phyloP scores from a whole-genome alignment of 1,139 yeast genomes.

The Zhuliangozyma parablackwelliae region DNA sequence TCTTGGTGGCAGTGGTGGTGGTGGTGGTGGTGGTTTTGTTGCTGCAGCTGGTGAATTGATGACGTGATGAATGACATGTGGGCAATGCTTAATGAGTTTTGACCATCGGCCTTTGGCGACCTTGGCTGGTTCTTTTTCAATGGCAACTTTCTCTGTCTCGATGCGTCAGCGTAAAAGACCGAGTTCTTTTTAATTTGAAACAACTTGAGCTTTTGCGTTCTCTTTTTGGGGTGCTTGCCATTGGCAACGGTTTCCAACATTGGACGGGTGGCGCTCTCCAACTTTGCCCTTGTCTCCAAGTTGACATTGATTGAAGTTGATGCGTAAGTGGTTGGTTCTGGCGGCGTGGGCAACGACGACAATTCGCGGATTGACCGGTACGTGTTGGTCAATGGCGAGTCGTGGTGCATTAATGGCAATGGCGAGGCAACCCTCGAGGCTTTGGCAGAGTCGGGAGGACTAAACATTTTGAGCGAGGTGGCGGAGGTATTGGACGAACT shows the following conservation, averaged over 20 bases:
- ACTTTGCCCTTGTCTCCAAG: constrained; percentile 15
- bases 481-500: background rate
- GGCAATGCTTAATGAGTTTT: constrained; percentile 5
- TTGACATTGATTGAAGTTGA: constrained; percentile 23
- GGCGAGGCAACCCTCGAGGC: constrained; percentile 8
- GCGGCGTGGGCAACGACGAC: constrained; percentile 16
- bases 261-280: constrained; percentile 9
- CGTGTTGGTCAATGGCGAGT: background rate
- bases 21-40: background rate
- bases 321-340: constrained; percentile 12
- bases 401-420: background rate
- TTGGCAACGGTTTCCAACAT: constrained; percentile 21
- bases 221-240: constrained; percentile 12
- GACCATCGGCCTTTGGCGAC: background rate
- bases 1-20: constrained; percentile 1
- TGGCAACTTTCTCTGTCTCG: constrained; percentile 11
- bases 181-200: constrained; percentile 32
- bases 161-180: constrained; percentile 18
- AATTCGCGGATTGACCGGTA: constrained; percentile 1
- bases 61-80: constrained; percentile 1
- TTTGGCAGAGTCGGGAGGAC: constrained; percentile 8
- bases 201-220: constrained; percentile 21
- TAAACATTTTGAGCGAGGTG: constrained; percentile 8
- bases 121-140: constrained; percentile 6
- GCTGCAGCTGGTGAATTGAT: background rate